Percentiles rank a stretch among this genome's conserved stretches.
Conservation (phyloP, 331 rosid genomes). For the Ulmus americana region DNA sequence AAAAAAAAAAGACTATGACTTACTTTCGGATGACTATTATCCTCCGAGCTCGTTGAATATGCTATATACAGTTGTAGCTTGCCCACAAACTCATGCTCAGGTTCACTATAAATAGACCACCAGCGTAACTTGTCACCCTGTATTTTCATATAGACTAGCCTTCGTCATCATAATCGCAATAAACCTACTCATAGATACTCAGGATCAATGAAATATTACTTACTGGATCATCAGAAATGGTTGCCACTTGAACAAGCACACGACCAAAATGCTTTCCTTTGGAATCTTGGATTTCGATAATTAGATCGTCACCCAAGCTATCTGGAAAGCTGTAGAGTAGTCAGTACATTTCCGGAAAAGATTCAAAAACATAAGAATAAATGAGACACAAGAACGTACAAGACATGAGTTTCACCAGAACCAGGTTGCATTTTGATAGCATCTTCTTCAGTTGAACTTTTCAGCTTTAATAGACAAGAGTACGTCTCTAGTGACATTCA, state of each 20-base stretch:
- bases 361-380: constrained; percentile 1
- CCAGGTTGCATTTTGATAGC: constrained; percentile 84
- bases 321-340: constrained; percentile 90
- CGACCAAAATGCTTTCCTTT: constrained; percentile 81
- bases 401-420: constrained; percentile 81
- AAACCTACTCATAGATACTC: neutral
- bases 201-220: constrained; percentile 40
- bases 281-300: constrained; percentile 89
- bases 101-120: constrained; percentile 83
- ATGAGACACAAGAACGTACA: constrained; percentile 46
- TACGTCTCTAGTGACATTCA: constrained; percentile 61
- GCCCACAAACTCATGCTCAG: constrained; percentile 82
- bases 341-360: constrained; percentile 36
- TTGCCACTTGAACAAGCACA: constrained; percentile 71
- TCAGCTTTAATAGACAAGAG: constrained; percentile 73
- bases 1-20: constrained; percentile 1
- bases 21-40: constrained; percentile 71
- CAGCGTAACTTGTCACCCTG: constrained; percentile 95
- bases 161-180: constrained; percentile 13
- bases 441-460: constrained; percentile 78
- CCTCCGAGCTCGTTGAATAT: constrained; percentile 75
- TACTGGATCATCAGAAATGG: constrained; percentile 80
- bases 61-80: constrained; percentile 64
- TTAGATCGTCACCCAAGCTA: constrained; percentile 78
- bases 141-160: constrained; percentile 27